Conservation (phyloP, 2,329 filamentous ascomycete genomes). For the Pestalotiopsis sp. region DNA sequence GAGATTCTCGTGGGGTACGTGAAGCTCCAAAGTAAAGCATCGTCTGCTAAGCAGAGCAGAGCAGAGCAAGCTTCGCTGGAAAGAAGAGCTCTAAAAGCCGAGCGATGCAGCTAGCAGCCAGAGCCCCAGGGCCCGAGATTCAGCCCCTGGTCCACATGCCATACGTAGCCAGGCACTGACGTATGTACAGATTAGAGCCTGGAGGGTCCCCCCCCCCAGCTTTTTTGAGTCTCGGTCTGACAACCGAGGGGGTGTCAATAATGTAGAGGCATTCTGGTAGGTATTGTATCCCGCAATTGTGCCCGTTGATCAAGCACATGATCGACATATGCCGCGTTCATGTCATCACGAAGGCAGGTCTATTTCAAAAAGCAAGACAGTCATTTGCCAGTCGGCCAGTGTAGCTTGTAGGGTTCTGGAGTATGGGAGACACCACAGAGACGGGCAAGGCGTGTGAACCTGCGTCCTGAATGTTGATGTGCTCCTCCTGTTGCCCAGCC, state of each 20-base stretch:
- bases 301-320: neutral
- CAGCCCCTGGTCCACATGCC: conserved; percentile 6
- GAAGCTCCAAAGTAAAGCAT: neutral
- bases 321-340: neutral
- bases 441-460: neutral
- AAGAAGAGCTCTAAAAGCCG: conserved; percentile 6
- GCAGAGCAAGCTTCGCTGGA: neutral
- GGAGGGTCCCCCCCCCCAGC: neutral
- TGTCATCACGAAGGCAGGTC: neutral
- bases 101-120: conserved; percentile 3
- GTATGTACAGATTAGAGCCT: neutral
- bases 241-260: neutral
- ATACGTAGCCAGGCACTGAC: conserved; percentile 9
- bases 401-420: neutral
- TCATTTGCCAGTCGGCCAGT: neutral
- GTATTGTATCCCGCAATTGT: neutral
- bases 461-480: neutral
- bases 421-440: neutral
- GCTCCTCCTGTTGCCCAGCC: neutral
- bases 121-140: conserved; percentile 1
- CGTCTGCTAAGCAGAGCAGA: neutral
- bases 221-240: neutral
- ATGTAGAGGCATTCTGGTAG: neutral
- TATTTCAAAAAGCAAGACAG: neutral
- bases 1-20: neutral